Percentiles rank a stretch among this genome's conserved stretches.
phyloP scores from a whole-genome alignment of 768 basidiomycete species.

The Boletus sensibilis region DNA sequence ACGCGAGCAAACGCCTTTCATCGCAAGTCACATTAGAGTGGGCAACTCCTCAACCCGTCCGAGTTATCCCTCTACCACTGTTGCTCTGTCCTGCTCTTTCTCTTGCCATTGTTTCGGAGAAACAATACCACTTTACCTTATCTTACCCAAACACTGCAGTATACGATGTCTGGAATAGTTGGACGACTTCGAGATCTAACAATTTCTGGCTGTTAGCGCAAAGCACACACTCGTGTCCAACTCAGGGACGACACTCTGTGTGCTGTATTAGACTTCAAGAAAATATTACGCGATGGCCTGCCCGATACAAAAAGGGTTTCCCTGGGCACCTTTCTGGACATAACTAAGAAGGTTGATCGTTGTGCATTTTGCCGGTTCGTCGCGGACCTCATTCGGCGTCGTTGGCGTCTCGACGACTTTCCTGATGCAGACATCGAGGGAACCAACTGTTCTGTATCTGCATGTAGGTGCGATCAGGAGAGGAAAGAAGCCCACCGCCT shows the following conservation, averaged over 20 bases:
- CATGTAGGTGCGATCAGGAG: conserved; percentile 2
- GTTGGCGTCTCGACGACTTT: conserved; percentile 17
- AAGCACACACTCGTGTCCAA: background rate
- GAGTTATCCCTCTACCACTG: background rate
- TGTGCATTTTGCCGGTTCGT: conserved; percentile 21
- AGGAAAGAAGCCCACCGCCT: conserved; percentile 13
- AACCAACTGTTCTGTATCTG: conserved; percentile 1
- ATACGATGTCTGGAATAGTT: conserved; percentile 1
- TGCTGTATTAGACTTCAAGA: conserved; percentile 5
- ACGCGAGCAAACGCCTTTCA: too few species aligned
- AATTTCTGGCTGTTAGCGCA: background rate
- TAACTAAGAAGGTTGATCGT: conserved; percentile 1
- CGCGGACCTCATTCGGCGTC: conserved; percentile 3
- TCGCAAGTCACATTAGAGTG: too few species aligned
- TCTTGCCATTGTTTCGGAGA: background rate
- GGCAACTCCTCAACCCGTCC: too few species aligned
- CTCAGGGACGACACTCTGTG: conserved; percentile 9
- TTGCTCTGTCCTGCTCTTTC: conserved; percentile 6
- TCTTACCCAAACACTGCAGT: background rate
- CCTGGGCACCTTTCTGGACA: conserved; percentile 10
- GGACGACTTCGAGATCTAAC: conserved; percentile 7
- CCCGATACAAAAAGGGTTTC: background rate
- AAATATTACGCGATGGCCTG: conserved; percentile 16
- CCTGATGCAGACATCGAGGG: conserved; percentile 9
- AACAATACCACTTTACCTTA: background rate